Conservation (phyloP, 176 grass and related monocot species). For the Pontederia paniculata region DNA sequence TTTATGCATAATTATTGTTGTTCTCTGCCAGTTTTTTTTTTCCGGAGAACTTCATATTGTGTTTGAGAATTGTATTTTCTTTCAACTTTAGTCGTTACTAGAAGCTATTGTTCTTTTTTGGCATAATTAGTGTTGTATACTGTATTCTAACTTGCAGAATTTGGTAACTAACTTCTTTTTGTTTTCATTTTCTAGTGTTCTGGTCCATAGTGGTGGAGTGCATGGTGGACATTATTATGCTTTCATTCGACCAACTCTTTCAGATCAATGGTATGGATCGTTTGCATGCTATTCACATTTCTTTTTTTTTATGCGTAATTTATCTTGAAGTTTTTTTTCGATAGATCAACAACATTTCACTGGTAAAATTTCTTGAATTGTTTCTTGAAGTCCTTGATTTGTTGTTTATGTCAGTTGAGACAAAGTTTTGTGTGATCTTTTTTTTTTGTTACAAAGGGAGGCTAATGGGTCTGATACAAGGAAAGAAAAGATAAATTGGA, state of each 20-base stretch:
- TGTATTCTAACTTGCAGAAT: not conserved
- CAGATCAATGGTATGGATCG: conserved; percentile 11
- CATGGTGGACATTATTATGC: conserved; percentile 16
- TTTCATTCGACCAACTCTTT: conserved; percentile 12
- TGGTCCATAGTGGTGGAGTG: conserved; percentile 14
- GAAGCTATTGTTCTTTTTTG: not conserved
- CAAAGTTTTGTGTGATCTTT: too few relatives aligned
- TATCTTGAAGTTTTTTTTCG: not conserved
- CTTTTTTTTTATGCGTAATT: not conserved
- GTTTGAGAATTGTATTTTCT: not conserved
- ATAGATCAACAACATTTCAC: not conserved
- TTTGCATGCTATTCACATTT: not conserved
- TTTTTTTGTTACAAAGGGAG: too few relatives aligned
- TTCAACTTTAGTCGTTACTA: not conserved
- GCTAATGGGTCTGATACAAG: too few relatives aligned
- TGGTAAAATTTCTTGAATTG: too few relatives aligned
- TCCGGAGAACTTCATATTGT: too few relatives aligned
- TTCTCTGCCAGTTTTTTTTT: too few relatives aligned
- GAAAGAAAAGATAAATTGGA: too few relatives aligned
- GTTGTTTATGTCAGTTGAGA: not conserved
- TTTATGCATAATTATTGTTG: too few relatives aligned
- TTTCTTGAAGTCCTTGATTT: too few relatives aligned
- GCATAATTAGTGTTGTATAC: not conserved
- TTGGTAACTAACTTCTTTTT: not conserved
- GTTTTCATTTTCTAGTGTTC: not conserved